Percentiles rank a stretch among this genome's conserved stretches.
These are phyloP conservation scores for Cladosporium sp. DNA, from an alignment of 2,329 filamentous ascomycete species.

Conservation along the genomic window DNA sequence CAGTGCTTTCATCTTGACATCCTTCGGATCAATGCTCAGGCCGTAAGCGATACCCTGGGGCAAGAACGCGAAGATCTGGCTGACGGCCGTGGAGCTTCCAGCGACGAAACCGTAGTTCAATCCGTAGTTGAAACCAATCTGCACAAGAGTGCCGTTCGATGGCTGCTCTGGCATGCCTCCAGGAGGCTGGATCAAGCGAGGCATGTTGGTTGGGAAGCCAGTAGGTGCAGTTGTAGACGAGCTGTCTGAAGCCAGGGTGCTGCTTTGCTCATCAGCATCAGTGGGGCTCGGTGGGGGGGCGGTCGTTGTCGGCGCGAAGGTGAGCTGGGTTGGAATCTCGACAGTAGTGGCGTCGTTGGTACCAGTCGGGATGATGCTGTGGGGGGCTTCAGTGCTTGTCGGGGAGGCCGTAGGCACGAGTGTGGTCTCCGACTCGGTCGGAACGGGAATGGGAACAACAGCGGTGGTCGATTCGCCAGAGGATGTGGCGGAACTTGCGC, in stretches of 20 bases:
- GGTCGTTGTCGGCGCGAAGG: slow-evolving; percentile 47
- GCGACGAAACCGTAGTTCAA: slow-evolving; percentile 86
- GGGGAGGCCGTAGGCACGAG: slow-evolving; percentile 21
- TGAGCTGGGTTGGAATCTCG: slow-evolving; percentile 62
- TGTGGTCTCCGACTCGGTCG: slow-evolving; percentile 20
- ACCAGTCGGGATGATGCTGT: slow-evolving; percentile 49
- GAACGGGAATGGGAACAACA: slow-evolving; percentile 20
- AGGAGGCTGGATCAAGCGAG: slow-evolving; percentile 73
- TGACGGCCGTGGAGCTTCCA: slow-evolving; percentile 67
- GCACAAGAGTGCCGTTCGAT: slow-evolving; percentile 64
- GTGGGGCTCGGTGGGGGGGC: neutral
- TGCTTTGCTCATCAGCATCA: slow-evolving; percentile 34
- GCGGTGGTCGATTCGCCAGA: slow-evolving; percentile 11
- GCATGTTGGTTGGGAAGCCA: slow-evolving; percentile 66
- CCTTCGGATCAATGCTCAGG: slow-evolving; percentile 49
- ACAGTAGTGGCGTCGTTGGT: slow-evolving; percentile 47
- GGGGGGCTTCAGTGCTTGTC: slow-evolving; percentile 34
- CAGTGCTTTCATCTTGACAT: slow-evolving; percentile 69
- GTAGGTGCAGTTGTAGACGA: slow-evolving; percentile 48
- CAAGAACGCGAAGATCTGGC: slow-evolving; percentile 80
- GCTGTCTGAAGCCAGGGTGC: slow-evolving; percentile 38
- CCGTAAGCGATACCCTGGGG: slow-evolving; percentile 70
- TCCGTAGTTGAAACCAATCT: slow-evolving; percentile 78
- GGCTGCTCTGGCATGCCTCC: slow-evolving; percentile 58
- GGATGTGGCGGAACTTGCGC: slow-evolving; percentile 3